Percentiles rank a stretch among this genome's conserved stretches.
phyloP scores from a whole-genome alignment of 1,284 basidiomycete species.

The Microbotryum violaceum region DNA sequence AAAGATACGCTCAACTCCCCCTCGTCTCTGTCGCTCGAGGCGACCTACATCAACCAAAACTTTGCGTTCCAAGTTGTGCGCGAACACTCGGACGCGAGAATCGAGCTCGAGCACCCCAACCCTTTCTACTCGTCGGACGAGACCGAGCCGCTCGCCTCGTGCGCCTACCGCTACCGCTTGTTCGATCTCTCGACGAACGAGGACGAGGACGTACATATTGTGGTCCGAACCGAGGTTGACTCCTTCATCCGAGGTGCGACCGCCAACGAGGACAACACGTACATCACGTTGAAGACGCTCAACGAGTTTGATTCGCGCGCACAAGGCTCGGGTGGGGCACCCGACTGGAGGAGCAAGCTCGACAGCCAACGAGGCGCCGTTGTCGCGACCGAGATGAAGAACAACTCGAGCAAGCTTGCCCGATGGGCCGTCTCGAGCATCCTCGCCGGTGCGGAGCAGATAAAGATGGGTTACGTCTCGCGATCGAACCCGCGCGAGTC shows the following conservation, averaged over 20 bases:
- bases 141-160: constrained; percentile 87
- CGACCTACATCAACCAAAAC: constrained; percentile 98
- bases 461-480: constrained; percentile 97
- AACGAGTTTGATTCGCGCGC: constrained; percentile 96
- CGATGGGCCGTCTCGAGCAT: constrained; percentile 96
- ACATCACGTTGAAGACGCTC: constrained; percentile 86
- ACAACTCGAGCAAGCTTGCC: constrained; percentile 96
- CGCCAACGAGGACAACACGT: constrained; percentile 36
- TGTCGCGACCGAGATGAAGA: constrained; percentile 99
- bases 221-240: constrained; percentile 94
- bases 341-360: constrained; percentile 93
- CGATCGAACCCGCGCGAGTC: constrained; percentile 89
- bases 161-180: constrained; percentile 91
- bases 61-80: constrained; percentile 93
- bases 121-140: constrained; percentile 94
- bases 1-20: constrained; percentile 89
- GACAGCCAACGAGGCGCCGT: constrained; percentile 96
- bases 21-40: constrained; percentile 87
- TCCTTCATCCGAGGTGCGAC: constrained; percentile 60
- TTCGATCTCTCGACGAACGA: constrained; percentile 87
- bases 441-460: constrained; percentile 86
- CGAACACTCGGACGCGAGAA: constrained; percentile 53
- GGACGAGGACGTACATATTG: constrained; percentile 83
- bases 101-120: constrained; percentile 75
- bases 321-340: constrained; percentile 81